Conservation (phyloP, 1,284 basidiomycete genomes). For the Sanguinoderma infundibulare region DNA sequence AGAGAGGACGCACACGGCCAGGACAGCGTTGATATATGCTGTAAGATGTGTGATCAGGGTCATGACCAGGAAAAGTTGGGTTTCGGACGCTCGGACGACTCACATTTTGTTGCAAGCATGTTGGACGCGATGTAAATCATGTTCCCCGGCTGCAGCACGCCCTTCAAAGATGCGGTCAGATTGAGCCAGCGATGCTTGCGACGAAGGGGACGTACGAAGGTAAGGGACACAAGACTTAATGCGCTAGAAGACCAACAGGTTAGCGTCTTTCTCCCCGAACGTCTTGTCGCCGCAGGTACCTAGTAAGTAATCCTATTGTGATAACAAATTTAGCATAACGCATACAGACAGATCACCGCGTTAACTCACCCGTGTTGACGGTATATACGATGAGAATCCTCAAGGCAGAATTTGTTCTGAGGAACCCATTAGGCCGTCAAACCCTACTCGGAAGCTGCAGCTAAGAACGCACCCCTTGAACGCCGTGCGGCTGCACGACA, state of each 20-base stretch:
- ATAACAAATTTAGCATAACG: not conserved
- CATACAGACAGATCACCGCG: not conserved
- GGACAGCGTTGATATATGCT: not conserved
- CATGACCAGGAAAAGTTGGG: not conserved
- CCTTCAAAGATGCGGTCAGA: not conserved
- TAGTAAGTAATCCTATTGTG: not conserved
- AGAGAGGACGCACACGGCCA: not conserved
- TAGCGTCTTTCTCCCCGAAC: not conserved
- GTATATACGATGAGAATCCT: not conserved
- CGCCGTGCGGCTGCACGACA: not conserved
- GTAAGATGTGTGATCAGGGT: no score
- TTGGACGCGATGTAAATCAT: constrained; percentile 1
- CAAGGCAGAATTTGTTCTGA: not conserved
- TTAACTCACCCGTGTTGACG: not conserved
- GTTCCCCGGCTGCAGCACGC: not conserved
- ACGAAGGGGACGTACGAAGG: not conserved
- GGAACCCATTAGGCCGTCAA: not conserved
- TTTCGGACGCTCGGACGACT: not conserved
- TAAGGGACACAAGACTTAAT: not conserved
- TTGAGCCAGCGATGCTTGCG: not conserved
- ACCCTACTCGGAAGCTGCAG: not conserved
- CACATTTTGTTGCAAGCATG: constrained; percentile 2
- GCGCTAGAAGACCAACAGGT: not conserved
- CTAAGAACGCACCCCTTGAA: not conserved
- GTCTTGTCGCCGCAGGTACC: not conserved